Evolutionary conservation across 768 basidiomycete genomes (phyloP), one percentile per base, ranked within the genome.

Genomic region (Phylloporus sp.): DNA sequence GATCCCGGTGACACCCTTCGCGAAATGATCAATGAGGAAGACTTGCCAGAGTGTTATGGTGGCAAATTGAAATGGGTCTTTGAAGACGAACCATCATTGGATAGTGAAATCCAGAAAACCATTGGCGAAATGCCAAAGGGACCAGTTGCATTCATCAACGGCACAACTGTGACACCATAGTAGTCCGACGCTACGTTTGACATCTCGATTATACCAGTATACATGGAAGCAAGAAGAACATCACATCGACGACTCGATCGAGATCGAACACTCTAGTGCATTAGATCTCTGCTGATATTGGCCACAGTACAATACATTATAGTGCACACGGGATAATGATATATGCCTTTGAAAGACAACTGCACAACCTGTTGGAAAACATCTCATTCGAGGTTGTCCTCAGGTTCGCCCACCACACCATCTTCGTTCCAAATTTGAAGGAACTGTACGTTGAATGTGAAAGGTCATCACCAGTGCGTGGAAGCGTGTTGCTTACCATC

Each of bases 341-440:
- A 67, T 59, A 46, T 59, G 56, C 16, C 3, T 52, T 26, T 6
- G 20, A 52, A 42, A 50, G 40, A 23, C 45, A 39, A 44, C 26
- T 3, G 6, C 18, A 32, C 9, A 39, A 29, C 24, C 15, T n/a
- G n/a, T n/a, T n/a, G n/a, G 18, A 41, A 46, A 26, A 42, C 6
- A 28, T 22, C 26, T 71, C 54, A 76, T 39, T 68, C 59, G 35
- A 71, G 60, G 47, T 80, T 75, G 40, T 82, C 82, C 49, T 72
- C 73, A 10, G 78, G 79, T 67, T 91, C 88, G 4, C 79, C 82
- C 13, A 75, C 74, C 31, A 88, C 76, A 23, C 88, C 89, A 59
- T 91, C 88, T 62, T 87, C 88, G 47, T 84, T 86, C 87, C 88
- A 92, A 47, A 89, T 81, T 55, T 83, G 80, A 47, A 88, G 71